A percentile compares a stretch with the other conserved stretches of the same genome.
phyloP scores from a whole-genome alignment of 805 yeast species.

The Starmerella bombicola region DNA sequence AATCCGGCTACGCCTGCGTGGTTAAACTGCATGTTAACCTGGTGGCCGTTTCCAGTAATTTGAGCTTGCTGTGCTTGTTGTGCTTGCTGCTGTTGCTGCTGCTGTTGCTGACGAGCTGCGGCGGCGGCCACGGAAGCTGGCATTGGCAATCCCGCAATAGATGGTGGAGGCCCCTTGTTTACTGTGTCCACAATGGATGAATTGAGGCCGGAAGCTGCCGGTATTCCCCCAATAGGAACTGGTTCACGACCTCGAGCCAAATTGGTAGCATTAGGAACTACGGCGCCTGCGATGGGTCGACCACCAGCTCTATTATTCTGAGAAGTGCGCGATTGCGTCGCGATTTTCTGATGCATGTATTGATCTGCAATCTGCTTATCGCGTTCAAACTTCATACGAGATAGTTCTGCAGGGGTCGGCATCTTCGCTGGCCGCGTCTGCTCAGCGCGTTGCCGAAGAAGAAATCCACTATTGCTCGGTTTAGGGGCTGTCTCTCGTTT shows the following conservation, averaged over 20 bases:
- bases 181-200: no score
- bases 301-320: no score
- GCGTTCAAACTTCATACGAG: conserved; percentile 70
- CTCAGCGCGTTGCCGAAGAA: conserved; percentile 10
- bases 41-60: conserved; percentile 15
- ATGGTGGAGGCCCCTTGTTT: conserved; percentile 11
- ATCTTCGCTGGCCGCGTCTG: not conserved
- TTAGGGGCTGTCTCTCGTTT: conserved; percentile 70
- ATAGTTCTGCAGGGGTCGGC: conserved; percentile 65
- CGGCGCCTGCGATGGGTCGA: no score
- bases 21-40: not conserved
- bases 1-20: no score
- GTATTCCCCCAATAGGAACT: no score
- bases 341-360: conserved; percentile 26
- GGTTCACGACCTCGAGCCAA: no score
- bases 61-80: conserved; percentile 9
- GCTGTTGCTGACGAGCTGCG: conserved; percentile 18
- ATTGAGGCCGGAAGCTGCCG: no score
- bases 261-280: no score
- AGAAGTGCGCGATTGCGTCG: not conserved
- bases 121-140: conserved; percentile 24
- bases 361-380: conserved; percentile 71
- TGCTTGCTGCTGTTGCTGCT: conserved; percentile 15
- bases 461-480: conserved; percentile 31
- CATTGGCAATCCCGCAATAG: conserved; percentile 24